Percentiles rank a stretch among this genome's conserved stretches.
phyloP scores from a whole-genome alignment of 2,329 filamentous ascomycete species.

The Plectosphaerella plurivora region DNA sequence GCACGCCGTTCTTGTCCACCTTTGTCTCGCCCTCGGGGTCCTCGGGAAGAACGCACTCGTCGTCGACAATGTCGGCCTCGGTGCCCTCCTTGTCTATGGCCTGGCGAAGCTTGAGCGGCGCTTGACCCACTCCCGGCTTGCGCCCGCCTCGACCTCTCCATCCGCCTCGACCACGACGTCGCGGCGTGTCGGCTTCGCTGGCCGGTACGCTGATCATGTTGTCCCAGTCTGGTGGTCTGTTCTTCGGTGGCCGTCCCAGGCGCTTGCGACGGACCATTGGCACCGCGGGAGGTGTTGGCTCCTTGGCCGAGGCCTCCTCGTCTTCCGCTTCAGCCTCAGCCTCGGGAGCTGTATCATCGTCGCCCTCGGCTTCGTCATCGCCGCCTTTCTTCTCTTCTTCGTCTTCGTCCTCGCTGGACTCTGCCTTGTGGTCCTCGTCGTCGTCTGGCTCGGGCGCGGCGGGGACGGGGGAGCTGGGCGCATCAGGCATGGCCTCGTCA shows the following conservation, averaged over 20 bases:
- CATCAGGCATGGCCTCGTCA: slow-evolving; percentile 33
- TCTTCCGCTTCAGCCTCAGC: slow-evolving; percentile 34
- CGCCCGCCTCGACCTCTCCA: slow-evolving; percentile 65
- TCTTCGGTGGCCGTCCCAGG: slow-evolving; percentile 82
- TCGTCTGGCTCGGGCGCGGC: slow-evolving; percentile 17
- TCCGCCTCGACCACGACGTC: slow-evolving; percentile 63
- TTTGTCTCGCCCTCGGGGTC: slow-evolving; percentile 88
- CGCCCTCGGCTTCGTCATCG: slow-evolving; percentile 46
- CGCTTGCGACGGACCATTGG: slow-evolving; percentile 69
- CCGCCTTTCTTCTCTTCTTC: slow-evolving; percentile 45
- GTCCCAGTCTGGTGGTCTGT: slow-evolving; percentile 76
- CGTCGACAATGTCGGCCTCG: slow-evolving; percentile 82
- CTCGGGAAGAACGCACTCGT: slow-evolving; percentile 85
- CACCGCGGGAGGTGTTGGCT: slow-evolving; percentile 48
- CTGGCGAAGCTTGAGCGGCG: slow-evolving; percentile 74
- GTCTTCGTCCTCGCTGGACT: slow-evolving; percentile 33
- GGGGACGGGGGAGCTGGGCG: neutral
- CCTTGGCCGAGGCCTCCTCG: slow-evolving; percentile 37
- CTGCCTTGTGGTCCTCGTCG: slow-evolving; percentile 11
- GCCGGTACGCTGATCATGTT: slow-evolving; percentile 51
- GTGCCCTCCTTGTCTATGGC: slow-evolving; percentile 93
- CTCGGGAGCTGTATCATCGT: slow-evolving; percentile 25
- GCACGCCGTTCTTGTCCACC: slow-evolving; percentile 82
- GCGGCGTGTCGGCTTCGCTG: slow-evolving; percentile 53
- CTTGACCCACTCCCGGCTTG: slow-evolving; percentile 64